A percentile compares a stretch with the other conserved stretches of the same genome.
phyloP scores from a whole-genome alignment of 1,284 basidiomycete species.

The Phaffia rhodozyma region DNA sequence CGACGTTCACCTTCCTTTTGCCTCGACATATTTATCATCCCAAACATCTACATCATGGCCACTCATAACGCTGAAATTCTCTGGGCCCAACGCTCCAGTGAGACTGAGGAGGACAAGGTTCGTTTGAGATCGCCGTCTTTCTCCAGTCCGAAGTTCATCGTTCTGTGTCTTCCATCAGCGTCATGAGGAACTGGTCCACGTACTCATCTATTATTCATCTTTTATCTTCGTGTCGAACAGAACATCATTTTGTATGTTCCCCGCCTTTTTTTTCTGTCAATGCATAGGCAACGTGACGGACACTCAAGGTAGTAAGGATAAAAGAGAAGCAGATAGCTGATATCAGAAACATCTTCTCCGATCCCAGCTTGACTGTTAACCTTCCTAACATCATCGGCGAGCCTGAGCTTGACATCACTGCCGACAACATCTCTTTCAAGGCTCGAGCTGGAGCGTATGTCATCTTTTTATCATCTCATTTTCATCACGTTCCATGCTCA shows the following conservation, averaged over 20 bases:
- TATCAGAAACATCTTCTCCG: neutral
- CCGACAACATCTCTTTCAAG: constrained; percentile 54
- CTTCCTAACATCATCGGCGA: constrained; percentile 61
- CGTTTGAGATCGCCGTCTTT: constrained; percentile 18
- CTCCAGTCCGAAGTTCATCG: constrained; percentile 7
- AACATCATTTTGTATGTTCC: constrained; percentile 53
- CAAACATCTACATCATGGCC: neutral
- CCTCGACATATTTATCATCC: neutral
- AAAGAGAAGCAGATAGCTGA: neutral
- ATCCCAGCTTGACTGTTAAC: constrained; percentile 54
- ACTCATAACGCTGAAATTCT: constrained; percentile 65
- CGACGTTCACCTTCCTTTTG: neutral
- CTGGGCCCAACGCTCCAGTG: constrained; percentile 80
- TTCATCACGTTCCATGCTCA: constrained; percentile 16
- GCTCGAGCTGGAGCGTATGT: constrained; percentile 60
- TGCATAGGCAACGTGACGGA: no score
- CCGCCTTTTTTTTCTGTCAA: neutral
- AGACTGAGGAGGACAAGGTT: constrained; percentile 55
- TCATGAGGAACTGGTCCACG: neutral
- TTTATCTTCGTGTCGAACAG: constrained; percentile 37
- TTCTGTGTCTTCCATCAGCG: neutral
- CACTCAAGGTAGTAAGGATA: no score
- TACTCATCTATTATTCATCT: constrained; percentile 19
- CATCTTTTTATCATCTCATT: neutral
- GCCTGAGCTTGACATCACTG: constrained; percentile 52